phyloP scores from a whole-genome alignment of 169 alveolate species.

The Plasmodium fragile region DNA sequence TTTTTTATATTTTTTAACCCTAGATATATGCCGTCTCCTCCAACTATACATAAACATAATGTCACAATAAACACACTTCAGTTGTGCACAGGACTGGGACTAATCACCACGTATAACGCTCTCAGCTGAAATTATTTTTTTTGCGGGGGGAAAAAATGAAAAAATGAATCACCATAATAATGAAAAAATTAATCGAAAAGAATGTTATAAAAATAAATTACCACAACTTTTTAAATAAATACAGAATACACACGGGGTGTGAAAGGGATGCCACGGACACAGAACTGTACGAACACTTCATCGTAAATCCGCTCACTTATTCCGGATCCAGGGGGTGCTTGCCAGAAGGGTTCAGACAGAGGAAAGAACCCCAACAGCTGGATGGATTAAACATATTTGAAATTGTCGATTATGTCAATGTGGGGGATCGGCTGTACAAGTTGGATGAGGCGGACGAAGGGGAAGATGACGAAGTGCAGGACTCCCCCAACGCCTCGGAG shows the following conservation, averaged over 20 bases:
- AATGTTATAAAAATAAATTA: slow-evolving; percentile 74
- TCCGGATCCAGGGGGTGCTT: slow-evolving; percentile 68
- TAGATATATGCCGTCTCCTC: not conserved
- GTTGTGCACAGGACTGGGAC: not conserved
- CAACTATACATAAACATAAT: not conserved
- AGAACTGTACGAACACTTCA: slow-evolving; percentile 72
- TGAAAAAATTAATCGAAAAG: slow-evolving; percentile 68
- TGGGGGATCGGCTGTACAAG: slow-evolving; percentile 57
- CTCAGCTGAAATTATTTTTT: not conserved
- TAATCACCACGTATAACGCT: not conserved
- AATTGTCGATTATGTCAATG: slow-evolving; percentile 66
- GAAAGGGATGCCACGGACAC: slow-evolving; percentile 39
- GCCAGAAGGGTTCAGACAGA: slow-evolving; percentile 4
- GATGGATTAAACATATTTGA: slow-evolving; percentile 67
- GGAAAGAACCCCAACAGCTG: slow-evolving; percentile 22
- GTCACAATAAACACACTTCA: not conserved
- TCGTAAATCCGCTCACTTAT: slow-evolving; percentile 52
- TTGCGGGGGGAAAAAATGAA: slow-evolving; percentile 16
- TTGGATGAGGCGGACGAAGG: slow-evolving; percentile 27
- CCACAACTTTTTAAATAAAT: slow-evolving; percentile 54
- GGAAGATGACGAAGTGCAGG: slow-evolving; percentile 13
- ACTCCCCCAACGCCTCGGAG: not conserved
- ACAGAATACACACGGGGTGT: slow-evolving; percentile 11
- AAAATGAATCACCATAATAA: slow-evolving; percentile 30
- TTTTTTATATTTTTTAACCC: not conserved